phyloP scores from a whole-genome alignment of 495 filamentous ascomycete species.

The Aspergillus bridgeri region DNA sequence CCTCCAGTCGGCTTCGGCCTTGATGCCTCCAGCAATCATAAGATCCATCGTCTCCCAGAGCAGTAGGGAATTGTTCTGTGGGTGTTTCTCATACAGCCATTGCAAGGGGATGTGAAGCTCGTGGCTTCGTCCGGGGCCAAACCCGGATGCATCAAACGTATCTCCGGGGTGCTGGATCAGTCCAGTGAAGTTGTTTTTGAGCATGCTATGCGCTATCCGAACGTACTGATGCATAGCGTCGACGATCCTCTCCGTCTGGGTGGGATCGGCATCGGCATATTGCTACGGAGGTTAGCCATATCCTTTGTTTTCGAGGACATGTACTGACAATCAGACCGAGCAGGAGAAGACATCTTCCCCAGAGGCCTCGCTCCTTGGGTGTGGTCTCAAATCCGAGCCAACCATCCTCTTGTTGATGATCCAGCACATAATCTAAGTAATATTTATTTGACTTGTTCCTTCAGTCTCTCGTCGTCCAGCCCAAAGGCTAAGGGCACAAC shows the following conservation, averaged over 20 bases:
- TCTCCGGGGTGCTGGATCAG: conserved; percentile 4
- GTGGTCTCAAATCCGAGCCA: conserved; percentile 60
- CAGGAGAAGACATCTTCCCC: conserved; percentile 38
- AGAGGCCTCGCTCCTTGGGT: conserved; percentile 43
- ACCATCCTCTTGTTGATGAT: conserved; percentile 52
- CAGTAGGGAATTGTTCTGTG: neutral
- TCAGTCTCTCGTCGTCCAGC: conserved; percentile 52
- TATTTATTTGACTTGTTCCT: conserved; percentile 48
- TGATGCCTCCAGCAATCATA: neutral
- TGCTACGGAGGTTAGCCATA: neutral
- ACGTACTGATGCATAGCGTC: conserved; percentile 26
- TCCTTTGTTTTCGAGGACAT: neutral
- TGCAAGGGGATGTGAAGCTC: conserved; percentile 2
- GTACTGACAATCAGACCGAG: neutral
- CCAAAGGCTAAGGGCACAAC: conserved; percentile 62
- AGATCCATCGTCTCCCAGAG: conserved; percentile 4
- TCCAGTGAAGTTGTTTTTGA: conserved; percentile 37
- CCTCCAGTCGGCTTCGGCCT: neutral
- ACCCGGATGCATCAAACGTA: neutral
- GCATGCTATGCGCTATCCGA: conserved; percentile 37
- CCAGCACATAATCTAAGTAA: conserved; percentile 48
- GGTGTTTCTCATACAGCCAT: conserved; percentile 3
- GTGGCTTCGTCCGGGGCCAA: neutral
- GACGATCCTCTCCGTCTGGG: neutral
- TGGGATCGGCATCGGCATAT: conserved; percentile 9